Base-by-base conservation (phyloP, 208 protist species). In the Crithidia expoeki region DNA sequence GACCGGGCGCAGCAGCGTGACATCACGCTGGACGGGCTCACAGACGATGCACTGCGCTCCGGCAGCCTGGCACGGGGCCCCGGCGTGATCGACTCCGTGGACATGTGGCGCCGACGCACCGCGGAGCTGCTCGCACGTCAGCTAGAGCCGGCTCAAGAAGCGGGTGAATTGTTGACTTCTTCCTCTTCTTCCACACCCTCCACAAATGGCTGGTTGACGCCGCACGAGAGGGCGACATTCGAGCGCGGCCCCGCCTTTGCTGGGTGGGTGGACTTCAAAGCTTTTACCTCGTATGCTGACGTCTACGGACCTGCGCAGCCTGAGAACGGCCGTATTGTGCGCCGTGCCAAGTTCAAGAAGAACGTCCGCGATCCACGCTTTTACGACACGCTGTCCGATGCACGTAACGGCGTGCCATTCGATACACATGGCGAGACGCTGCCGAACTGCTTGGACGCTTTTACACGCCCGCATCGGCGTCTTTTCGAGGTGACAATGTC, bases 401-500 rank as follows among this genome's bases (percentile, higher is more conserved):
- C 86, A 40, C 81, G 91, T 9, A 85, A 93, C 55, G 91, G 91
- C 16, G 74, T 96, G 23, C 91, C 91, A 0, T 80, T 96, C 25
- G 67, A 80, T 32, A 88, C 88, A 1, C 68, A 89, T 33, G 90
- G 90, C 0, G 74, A 84, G 53, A 49, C 84, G 9, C 59, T 90
- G 7, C 33, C 64, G 0, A 66, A 70, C 17, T 89, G 86, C 67
- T 63, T 96, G 4, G 77, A 93, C 47, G 53, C 67, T 19, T 82
- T 96, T 42, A 32, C 65, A 10, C 53, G 58, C 17, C 67, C 81
- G 7, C 90, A 94, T 60, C 36, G 55, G 14, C 79, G 88, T 0
- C 65, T 96, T 2, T 96, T 93, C 65, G 91, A 96, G 44, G 91
- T 96, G 36, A 83, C 86, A 0, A 83, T 96, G 67, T 47, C 79